Conservation (phyloP, 441 rosid genomes). For the Cnidoscolus chayamansa region DNA sequence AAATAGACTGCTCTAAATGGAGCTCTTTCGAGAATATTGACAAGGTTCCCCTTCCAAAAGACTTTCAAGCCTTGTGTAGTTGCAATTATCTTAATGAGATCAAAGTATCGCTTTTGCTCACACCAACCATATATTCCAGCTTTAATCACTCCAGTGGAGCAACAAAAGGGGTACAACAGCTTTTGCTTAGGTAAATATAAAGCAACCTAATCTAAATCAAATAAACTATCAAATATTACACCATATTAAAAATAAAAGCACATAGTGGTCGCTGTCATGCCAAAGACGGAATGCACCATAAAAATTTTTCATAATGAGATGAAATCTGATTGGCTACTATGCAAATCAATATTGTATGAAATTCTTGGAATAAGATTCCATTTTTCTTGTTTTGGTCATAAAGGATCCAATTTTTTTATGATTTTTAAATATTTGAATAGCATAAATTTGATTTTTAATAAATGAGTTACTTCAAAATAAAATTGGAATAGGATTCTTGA, state of each 20-base stretch:
- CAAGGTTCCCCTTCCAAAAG: conserved; percentile 82
- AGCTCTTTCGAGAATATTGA: conserved; percentile 78
- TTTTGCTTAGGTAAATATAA: background rate
- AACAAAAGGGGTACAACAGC: conserved; percentile 37
- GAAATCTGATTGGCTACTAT: background rate
- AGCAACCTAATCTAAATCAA: background rate
- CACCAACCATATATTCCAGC: conserved; percentile 80
- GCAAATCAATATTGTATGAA: background rate
- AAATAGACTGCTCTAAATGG: conserved; percentile 87
- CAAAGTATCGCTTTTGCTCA: conserved; percentile 58
- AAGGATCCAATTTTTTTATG: background rate
- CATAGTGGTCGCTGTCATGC: background rate
- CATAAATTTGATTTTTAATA: background rate
- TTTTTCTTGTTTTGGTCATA: background rate
- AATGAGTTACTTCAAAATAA: background rate
- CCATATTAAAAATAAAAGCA: background rate
- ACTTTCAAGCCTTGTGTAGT: conserved; percentile 63
- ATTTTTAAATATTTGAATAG: background rate
- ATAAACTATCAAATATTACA: conserved; percentile 10
- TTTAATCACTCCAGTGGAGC: conserved; percentile 87
- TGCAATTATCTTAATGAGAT: conserved; percentile 57
- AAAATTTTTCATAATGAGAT: background rate
- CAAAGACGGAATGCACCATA: background rate
- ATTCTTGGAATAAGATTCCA: background rate
- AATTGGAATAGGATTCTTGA: background rate